Evolutionary conservation across 2,329 filamentous ascomycete genomes (phyloP), one percentile per base, ranked within the genome.

Genomic region (Neonectria coccinea): DNA sequence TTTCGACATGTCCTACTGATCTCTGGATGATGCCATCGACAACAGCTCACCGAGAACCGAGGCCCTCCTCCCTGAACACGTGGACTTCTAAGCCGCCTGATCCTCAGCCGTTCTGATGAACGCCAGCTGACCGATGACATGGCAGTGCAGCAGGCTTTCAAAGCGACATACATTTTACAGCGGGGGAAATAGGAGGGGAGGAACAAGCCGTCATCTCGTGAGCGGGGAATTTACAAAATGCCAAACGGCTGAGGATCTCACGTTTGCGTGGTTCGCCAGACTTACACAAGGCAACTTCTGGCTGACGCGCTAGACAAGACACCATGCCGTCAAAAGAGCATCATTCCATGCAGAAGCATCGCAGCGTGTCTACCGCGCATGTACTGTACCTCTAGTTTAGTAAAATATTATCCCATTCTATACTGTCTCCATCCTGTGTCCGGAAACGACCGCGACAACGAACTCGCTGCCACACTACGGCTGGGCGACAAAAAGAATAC

Each of bases 1-100:
- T 10, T 54, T 63, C 16, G 60, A 63, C 39, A n/a, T 63, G 14
- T 57, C 60, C 4, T 44, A 48, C 39, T 59, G 36, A 53, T 25
- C 29, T 48, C 54, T 27, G n/a, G 14, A 31, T 39, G 52, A 56
- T 45, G n/a, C 39, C 31, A 33, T 14, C n/a, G 16, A 45, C 2
- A 16, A 22, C 27, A 6, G 16, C 22, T 16, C 39, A 42, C 39
- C n/a, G 39, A 11, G 10, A 16, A 22, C 14, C 29, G 53, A 56
- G 53, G 53, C 53, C 53, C 27, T 20, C 52, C 27, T 51, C 8
- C 9, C 12, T 11, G 25, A 22, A 47, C 53, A 56, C 53, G 53
- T 56, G 53, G 53, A 47, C 14, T 29, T 29, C 14, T 31, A 29
- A 54, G 31, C 51, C 20, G 31, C 33, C 14, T 55, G 14, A 14